Evolutionary conservation across 2,329 filamentous ascomycete species (phyloP).

Genomic region (Tolypocladium nubicola): DNA sequence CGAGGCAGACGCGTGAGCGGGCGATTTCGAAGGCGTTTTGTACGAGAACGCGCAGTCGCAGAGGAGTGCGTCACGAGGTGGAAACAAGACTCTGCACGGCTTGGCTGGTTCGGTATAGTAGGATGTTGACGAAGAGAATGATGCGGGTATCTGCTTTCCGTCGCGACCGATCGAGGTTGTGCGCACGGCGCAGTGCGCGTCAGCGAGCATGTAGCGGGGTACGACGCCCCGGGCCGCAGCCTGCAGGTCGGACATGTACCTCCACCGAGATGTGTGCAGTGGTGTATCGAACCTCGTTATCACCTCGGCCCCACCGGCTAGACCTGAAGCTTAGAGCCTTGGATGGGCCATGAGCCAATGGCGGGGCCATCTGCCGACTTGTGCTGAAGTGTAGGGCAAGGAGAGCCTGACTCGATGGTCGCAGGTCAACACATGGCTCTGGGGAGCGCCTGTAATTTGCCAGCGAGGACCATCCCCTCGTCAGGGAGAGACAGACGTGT

Average conservation of each 20-base stretch:
- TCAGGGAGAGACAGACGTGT: neutral
- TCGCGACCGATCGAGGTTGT: neutral
- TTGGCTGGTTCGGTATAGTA: neutral
- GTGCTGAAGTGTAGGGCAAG: conserved; percentile 13
- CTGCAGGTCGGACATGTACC: neutral
- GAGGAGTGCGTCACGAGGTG: neutral
- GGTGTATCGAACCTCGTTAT: neutral
- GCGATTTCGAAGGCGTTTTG: neutral
- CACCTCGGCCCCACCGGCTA: neutral
- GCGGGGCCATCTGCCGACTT: conserved; percentile 7
- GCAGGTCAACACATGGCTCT: neutral
- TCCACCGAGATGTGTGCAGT: neutral
- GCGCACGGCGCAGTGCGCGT: conserved; percentile 11
- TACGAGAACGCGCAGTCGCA: neutral
- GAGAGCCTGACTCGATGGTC: conserved; percentile 5
- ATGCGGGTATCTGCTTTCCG: neutral
- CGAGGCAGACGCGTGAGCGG: conserved; percentile 6
- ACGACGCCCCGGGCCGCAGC: neutral
- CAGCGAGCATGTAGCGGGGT: conserved; percentile 1
- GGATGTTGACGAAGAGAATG: neutral
- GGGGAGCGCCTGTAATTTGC: neutral
- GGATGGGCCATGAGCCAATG: conserved; percentile 13
- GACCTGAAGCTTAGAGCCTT: neutral
- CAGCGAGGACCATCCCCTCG: neutral
- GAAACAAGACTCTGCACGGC: neutral